Evolutionary conservation across 106 monocot species (phyloP).

Genomic region (Acanthochlamys bracteata): DNA sequence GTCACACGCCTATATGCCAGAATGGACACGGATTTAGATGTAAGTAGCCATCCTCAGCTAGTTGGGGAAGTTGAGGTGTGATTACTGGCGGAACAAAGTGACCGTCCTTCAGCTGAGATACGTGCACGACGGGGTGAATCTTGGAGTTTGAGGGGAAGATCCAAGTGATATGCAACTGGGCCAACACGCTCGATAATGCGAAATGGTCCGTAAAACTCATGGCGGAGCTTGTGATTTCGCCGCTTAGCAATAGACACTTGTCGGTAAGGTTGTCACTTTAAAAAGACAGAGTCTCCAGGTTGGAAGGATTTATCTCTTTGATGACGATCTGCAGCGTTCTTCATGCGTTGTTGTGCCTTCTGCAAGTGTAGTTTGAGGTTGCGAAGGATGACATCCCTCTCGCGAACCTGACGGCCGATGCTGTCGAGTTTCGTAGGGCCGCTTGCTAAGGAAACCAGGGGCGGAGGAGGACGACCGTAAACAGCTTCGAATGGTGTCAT

Average conservation of each 20-base stretch:
- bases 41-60: too few species aligned
- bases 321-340: neutral
- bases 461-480: neutral
- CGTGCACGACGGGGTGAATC: neutral
- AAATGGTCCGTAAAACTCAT: neutral
- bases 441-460: neutral
- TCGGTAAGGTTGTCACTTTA: neutral
- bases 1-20: too few species aligned
- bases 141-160: neutral
- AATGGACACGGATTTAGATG: too few species aligned
- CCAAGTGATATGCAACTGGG: neutral
- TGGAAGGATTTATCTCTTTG: neutral
- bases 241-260: neutral
- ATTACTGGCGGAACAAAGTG: neutral
- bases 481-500: slow-evolving; percentile 3
- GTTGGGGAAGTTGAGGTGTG: neutral
- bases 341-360: neutral
- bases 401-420: neutral
- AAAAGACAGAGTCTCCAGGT: neutral
- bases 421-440: neutral
- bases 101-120: neutral
- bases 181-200: neutral
- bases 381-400: neutral
- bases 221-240: neutral
- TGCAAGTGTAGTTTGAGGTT: neutral